Conservation (phyloP, 2,329 filamentous ascomycete species). For the Exophiala oligosperma region DNA sequence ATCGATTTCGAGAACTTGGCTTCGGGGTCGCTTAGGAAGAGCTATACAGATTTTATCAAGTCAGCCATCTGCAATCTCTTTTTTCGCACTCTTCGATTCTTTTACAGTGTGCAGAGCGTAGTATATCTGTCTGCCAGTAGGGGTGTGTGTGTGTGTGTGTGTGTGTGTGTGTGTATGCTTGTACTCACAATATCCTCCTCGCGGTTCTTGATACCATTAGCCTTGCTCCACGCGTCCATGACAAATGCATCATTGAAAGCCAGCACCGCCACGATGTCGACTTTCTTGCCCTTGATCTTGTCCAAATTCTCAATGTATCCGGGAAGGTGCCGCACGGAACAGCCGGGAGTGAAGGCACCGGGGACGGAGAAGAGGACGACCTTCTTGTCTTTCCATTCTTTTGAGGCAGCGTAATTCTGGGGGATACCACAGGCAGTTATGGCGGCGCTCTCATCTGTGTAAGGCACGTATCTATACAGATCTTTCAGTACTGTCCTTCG, state of each 20-base stretch:
- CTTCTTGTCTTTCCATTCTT: conserved; percentile 71
- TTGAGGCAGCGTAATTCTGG: conserved; percentile 74
- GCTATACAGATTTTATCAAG: conserved; percentile 38
- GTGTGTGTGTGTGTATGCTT: too few relatives aligned
- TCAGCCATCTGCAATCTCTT: not conserved
- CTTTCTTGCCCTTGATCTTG: conserved; percentile 74
- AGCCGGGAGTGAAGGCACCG: conserved; percentile 83
- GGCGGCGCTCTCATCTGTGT: conserved; percentile 65
- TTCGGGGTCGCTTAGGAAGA: conserved; percentile 75
- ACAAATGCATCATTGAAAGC: conserved; percentile 84
- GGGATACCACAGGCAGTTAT: conserved; percentile 78
- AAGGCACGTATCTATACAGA: conserved; percentile 68
- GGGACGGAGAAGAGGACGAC: conserved; percentile 69
- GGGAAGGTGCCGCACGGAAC: conserved; percentile 77
- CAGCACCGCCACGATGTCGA: conserved; percentile 78
- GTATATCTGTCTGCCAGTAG: too few relatives aligned
- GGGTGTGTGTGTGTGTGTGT: too few relatives aligned
- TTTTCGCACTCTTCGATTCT: too few relatives aligned
- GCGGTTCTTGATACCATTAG: conserved; percentile 68
- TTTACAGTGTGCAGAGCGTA: too few relatives aligned
- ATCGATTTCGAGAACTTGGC: conserved; percentile 74
- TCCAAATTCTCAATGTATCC: conserved; percentile 73
- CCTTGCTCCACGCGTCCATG: conserved; percentile 89
- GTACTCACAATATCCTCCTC: conserved; percentile 61
- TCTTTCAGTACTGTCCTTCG: conserved; percentile 15